Base-by-base conservation (phyloP, 352 stramenopile species). In the Globisporangium iwayamae region DNA sequence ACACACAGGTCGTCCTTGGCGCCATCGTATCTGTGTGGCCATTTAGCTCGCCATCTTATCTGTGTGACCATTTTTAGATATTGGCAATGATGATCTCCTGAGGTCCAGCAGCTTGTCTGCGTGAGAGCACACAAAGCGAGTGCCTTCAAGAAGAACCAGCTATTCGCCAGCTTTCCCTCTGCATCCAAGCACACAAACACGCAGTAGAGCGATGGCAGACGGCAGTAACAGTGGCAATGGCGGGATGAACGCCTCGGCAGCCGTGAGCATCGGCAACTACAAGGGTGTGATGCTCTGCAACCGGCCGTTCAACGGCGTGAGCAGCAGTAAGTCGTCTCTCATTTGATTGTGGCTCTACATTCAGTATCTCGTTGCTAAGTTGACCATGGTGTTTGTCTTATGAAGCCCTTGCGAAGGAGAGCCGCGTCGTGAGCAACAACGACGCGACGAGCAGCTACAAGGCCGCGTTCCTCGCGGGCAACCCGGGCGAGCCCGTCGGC, bases 251-350 rank as follows among this genome's bases (percentile, higher is more conserved):
- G 67, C 72, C 9, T 62, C 68, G 22, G 74, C 70, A n/a, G 80
- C 80, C 36, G 81, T 95, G 65, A 93, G 82, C 63, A 97, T 97
- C 68, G 92, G 90, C 70, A 98, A 97, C 81, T 98, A 98, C 76
- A 98, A 98, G 75, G 93, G 92, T 60, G 93, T 98, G 30, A 98
- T 98, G 92, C 83, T 98, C 36, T 98, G 93, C 78, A 97, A 98
- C 72, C 76, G 93, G 22, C 93, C 93, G 14, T 98, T 98, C 80
- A 94, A 94, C 51, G 90, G 90, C 52, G 86, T 92, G 57, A 87
- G 74, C 62, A 81, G 73, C 61, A 87, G 83, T 94, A 36, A 2
- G 47, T 39, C 28, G 30, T 13, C 25, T 28, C 25, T 28, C 25
- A 28, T 28, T 13, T 56, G 54, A 2, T 34, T 22, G 4, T 58